phyloP scores from a whole-genome alignment of 179 eudicot species.

The Nepenthes alata region DNA sequence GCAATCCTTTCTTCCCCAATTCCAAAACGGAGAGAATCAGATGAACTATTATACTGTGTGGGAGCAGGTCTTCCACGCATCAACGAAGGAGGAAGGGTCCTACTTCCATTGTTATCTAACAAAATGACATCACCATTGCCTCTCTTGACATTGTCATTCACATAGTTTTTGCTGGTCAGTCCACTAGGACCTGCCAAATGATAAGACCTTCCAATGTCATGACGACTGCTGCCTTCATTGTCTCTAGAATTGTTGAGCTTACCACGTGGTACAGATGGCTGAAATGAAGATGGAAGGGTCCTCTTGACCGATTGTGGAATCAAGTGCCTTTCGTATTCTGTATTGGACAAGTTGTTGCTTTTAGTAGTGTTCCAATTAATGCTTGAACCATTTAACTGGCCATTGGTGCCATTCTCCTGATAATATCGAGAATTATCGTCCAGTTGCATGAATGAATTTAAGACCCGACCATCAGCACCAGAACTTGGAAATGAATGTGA shows the following conservation, averaged over 20 bases:
- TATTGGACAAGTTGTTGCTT: constrained; percentile 9
- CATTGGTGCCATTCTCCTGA: constrained; percentile 20
- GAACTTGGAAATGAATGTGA: constrained; percentile 21
- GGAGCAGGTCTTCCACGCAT: constrained; percentile 42
- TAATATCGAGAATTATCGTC: constrained; percentile 7
- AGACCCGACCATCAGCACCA: constrained; percentile 17
- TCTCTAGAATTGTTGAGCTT: constrained; percentile 25
- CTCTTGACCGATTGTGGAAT: constrained; percentile 32
- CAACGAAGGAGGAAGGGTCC: constrained; percentile 55
- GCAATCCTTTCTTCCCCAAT: constrained; percentile 50
- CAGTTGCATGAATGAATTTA: constrained; percentile 9
- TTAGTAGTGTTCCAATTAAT: constrained; percentile 8
- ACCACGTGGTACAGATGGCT: constrained; percentile 19
- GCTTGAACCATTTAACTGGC: constrained; percentile 9
- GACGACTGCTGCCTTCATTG: constrained; percentile 31
- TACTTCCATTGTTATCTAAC: constrained; percentile 31
- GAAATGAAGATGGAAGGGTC: constrained; percentile 46
- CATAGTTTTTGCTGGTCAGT: constrained; percentile 15
- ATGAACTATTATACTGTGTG: constrained; percentile 18
- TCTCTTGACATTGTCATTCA: constrained; percentile 20
- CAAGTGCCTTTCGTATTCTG: constrained; percentile 16
- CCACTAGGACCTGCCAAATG: constrained; percentile 17
- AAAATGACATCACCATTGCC: constrained; percentile 17
- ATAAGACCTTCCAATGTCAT: constrained; percentile 26
- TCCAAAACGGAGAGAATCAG: constrained; percentile 39